Evolutionary conservation across 164 flowering plant genomes (phyloP).

Genomic region (Liquidambar formosana): DNA sequence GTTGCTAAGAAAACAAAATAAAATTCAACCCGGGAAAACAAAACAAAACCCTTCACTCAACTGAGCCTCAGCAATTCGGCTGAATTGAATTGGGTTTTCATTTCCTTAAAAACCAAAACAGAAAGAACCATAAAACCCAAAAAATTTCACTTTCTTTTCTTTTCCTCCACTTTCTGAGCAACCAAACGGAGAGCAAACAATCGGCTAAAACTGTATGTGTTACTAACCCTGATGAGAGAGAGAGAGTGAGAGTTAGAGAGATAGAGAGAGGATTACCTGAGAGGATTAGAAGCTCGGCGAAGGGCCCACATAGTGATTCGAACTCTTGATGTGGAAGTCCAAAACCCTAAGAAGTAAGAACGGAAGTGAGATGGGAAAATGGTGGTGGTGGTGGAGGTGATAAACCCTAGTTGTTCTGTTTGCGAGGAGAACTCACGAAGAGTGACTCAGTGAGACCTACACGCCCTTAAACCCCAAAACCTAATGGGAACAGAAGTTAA

Average conservation of each 20-base stretch:
- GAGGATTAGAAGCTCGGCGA: slow-evolving; percentile 52
- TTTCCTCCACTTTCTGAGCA: no score
- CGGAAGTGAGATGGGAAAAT: background rate
- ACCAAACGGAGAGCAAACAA: background rate
- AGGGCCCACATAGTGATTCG: slow-evolving; percentile 53
- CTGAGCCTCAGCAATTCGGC: background rate
- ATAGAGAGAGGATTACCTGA: slow-evolving; percentile 39
- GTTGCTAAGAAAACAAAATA: background rate
- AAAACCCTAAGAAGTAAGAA: background rate
- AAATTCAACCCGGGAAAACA: background rate
- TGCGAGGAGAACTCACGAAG: background rate
- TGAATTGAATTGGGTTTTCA: background rate
- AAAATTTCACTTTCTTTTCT: background rate
- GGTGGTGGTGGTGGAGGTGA: no score
- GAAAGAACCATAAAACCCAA: background rate
- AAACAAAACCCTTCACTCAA: background rate
- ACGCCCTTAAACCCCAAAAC: background rate
- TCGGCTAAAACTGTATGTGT: background rate
- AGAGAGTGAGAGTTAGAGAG: slow-evolving; percentile 8
- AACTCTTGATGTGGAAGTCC: background rate
- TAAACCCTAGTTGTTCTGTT: no score
- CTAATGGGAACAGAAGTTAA: no score
- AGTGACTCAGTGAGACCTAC: background rate
- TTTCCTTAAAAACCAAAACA: background rate
- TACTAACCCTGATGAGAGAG: background rate